Conservation (phyloP, 164 flowering plant genomes). For the Brasenia schreberi region DNA sequence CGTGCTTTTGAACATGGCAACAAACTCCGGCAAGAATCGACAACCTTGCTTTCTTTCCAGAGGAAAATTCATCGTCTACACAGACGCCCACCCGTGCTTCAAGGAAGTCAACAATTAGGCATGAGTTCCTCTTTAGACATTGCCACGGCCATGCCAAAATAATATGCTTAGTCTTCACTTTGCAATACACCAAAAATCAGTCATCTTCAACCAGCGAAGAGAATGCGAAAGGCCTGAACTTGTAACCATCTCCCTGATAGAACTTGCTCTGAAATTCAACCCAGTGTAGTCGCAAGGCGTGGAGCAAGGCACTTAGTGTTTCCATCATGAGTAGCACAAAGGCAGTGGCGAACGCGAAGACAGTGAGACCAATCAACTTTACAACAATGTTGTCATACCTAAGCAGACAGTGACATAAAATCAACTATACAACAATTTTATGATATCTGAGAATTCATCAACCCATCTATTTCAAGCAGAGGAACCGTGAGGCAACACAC, state of each 20-base stretch:
- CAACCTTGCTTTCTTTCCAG: background rate
- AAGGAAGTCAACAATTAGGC: background rate
- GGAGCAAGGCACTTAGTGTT: slow-evolving; percentile 85
- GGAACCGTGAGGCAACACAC: too few species aligned
- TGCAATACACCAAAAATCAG: slow-evolving; percentile 7
- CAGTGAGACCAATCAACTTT: slow-evolving; percentile 54
- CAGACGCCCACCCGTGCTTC: background rate
- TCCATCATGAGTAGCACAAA: slow-evolving; percentile 91
- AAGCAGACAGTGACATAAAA: slow-evolving; percentile 2
- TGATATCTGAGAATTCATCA: too few species aligned
- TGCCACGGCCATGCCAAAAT: background rate
- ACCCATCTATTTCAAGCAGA: too few species aligned
- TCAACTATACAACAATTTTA: too few species aligned
- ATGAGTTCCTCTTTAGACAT: background rate
- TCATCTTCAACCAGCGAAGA: slow-evolving; percentile 58
- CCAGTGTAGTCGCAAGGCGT: slow-evolving; percentile 96
- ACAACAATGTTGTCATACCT: slow-evolving; percentile 66
- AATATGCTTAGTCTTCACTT: background rate
- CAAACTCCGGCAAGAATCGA: background rate
- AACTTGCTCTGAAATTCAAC: slow-evolving; percentile 82
- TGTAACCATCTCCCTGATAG: slow-evolving; percentile 86
- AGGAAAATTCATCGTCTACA: background rate
- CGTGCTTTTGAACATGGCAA: background rate
- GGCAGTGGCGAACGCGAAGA: slow-evolving; percentile 84
- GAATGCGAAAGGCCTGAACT: slow-evolving; percentile 80